Evolutionary conservation across 129 eudicot genomes (phyloP).

Genomic region (Smallanthus sonchifolius): DNA sequence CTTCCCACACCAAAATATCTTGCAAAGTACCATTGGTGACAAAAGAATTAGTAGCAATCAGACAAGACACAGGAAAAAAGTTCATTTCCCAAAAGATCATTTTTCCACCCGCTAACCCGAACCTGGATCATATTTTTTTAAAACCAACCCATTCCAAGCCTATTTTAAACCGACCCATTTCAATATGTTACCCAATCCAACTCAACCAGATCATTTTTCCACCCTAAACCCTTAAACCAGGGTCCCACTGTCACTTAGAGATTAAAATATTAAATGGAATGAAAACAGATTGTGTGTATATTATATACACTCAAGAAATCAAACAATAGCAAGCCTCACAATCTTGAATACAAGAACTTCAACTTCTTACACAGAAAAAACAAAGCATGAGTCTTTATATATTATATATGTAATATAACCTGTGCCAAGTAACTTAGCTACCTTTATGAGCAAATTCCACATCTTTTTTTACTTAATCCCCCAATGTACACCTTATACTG

Average conservation of each 20-base stretch:
- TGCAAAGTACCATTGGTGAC: not conserved
- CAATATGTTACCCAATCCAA: too few relatives aligned
- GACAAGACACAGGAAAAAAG: not conserved
- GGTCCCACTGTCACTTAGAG: not conserved
- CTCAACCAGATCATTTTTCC: not conserved
- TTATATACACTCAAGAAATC: slow-evolving; percentile 45
- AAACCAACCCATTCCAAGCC: not conserved
- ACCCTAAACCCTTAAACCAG: too few relatives aligned
- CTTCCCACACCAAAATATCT: too few relatives aligned
- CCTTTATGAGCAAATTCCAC: slow-evolving; percentile 27
- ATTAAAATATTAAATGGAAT: not conserved
- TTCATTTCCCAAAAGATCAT: not conserved
- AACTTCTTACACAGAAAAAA: slow-evolving; percentile 35
- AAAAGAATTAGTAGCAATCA: not conserved
- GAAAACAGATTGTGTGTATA: slow-evolving; percentile 19
- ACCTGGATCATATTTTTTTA: not conserved
- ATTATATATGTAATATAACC: slow-evolving; percentile 14
- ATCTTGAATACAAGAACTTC: slow-evolving; percentile 31
- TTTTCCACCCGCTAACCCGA: not conserved
- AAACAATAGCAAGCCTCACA: slow-evolving; percentile 47
- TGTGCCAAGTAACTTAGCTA: slow-evolving; percentile 28
- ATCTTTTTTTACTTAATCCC: slow-evolving; percentile 25
- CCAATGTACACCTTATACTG: slow-evolving; percentile 49
- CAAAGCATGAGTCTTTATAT: slow-evolving; percentile 21
- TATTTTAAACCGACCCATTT: not conserved